Base-by-base conservation (phyloP, 257 asterid species). In the Jacaranda mimosifolia region DNA sequence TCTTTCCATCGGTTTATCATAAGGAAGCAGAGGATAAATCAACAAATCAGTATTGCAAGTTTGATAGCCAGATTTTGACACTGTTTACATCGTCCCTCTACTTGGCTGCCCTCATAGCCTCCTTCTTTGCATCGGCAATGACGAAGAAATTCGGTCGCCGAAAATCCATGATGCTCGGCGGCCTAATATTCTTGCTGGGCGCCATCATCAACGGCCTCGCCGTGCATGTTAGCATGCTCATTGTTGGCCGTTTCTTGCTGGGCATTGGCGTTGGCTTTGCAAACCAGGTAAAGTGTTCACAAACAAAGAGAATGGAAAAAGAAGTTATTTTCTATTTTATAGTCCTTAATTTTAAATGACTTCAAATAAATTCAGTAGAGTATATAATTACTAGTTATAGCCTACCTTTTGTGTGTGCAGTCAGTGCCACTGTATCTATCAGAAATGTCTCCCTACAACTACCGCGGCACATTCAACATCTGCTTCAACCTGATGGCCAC, bases 31-130 rank as follows among this genome's bases (percentile, higher is more conserved):
- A 58, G 13, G 83, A 79, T 3, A 18, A 74, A 1, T 77, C 85
- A 0, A 71, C 77, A 7, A 84, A 74, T 19, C 88, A 86, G 69
- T 84, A 86, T 79, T 86, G 90, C 66, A 86, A 79, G 70, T 86
- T 86, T 32, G 81, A 86, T 70, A 82, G 85, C 51, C 83, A 79
- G 32, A 76, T 83, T 11, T 38, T 86, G 69, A 81, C 86, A 3
- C 77, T 86, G 85, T 86, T 86, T 76, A 86, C 90, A 4, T 86
- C 90, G 4, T 86, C 90, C 3, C 55, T 86, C 72, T 86, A 86
- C 53, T 43, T 86, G 83, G 90, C 90, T 32, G 90, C 90, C 1
- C 88, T 86, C 7, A 21, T 10, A 0, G 84, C 90, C 3, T 84
- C 90, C 9, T 70, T 86, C 18, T 82, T 79, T 69, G 90, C 90